Evolutionary conservation across 306 rosid genomes (phyloP).

Genomic region (Acacia crassicarpa): DNA sequence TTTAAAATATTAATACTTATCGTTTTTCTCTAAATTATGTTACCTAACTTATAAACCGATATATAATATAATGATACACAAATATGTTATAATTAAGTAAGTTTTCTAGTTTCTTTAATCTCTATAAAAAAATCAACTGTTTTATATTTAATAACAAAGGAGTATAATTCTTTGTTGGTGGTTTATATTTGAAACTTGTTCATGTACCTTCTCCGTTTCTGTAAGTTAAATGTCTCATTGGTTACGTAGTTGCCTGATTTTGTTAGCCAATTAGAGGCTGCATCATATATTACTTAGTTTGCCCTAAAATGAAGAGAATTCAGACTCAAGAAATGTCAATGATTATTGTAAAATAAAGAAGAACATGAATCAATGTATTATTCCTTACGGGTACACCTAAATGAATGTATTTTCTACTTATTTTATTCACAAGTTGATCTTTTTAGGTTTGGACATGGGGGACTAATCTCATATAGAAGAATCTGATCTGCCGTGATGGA

Average conservation of each 20-base stretch:
- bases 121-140: too few relatives aligned
- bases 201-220: not conserved
- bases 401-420: not conserved
- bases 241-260: too few relatives aligned
- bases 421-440: not conserved
- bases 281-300: not conserved
- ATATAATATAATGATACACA: too few relatives aligned
- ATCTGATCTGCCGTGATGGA: not conserved
- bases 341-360: not conserved
- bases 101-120: too few relatives aligned
- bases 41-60: too few relatives aligned
- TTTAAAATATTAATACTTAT: too few relatives aligned
- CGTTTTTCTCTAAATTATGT: too few relatives aligned
- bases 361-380: not conserved
- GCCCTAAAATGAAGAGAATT: not conserved
- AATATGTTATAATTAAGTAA: too few relatives aligned
- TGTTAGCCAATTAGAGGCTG: not conserved
- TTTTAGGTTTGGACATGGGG: not conserved
- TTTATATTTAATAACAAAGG: too few relatives aligned
- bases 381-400: not conserved
- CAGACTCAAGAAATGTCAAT: not conserved
- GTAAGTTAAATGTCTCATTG: not conserved
- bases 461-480: constrained; percentile 11
- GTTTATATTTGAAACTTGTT: not conserved
- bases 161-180: not conserved